A percentile compares a stretch with the other conserved stretches of the same genome.
phyloP scores from a whole-genome alignment of 2,329 filamentous ascomycete genomes.

The Pseudocercospora fijiensis region DNA sequence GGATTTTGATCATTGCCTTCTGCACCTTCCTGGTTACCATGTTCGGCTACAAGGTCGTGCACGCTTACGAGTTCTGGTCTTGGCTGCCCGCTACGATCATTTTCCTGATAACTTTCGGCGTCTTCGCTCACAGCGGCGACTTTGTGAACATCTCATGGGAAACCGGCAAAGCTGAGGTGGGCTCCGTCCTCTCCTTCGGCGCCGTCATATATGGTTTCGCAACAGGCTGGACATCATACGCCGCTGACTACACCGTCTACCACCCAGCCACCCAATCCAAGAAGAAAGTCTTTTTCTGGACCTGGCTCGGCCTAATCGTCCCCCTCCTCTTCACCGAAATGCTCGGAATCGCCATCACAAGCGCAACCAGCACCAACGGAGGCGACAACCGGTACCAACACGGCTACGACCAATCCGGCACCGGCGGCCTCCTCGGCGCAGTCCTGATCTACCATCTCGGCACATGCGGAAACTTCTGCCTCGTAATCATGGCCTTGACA shows the following conservation, averaged over 20 bases:
- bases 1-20: conserved; percentile 70
- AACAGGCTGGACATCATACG: conserved; percentile 72
- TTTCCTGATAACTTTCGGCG: conserved; percentile 68
- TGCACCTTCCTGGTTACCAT: conserved; percentile 69
- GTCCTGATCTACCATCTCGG: conserved; percentile 64
- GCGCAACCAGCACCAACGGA: conserved; percentile 58
- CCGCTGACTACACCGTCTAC: conserved; percentile 79
- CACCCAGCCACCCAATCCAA: conserved; percentile 63
- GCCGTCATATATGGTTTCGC: conserved; percentile 67
- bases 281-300: conserved; percentile 65
- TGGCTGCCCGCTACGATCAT: conserved; percentile 73
- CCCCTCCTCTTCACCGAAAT: conserved; percentile 73
- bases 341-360: conserved; percentile 68
- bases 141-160: conserved; percentile 64
- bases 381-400: conserved; percentile 55
- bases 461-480: conserved; percentile 69
- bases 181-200: conserved; percentile 63
- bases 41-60: conserved; percentile 74
- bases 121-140: conserved; percentile 65
- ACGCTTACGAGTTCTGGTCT: conserved; percentile 71
- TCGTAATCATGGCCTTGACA: conserved; percentile 46
- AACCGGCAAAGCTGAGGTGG: conserved; percentile 58
- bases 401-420: conserved; percentile 58
- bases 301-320: conserved; percentile 67
- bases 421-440: conserved; percentile 66